A percentile compares a stretch with the other conserved stretches of the same genome.
Evolutionary conservation across 2,329 filamentous ascomycete species (phyloP).

Genomic region (Thielaviopsis punctulata): DNA sequence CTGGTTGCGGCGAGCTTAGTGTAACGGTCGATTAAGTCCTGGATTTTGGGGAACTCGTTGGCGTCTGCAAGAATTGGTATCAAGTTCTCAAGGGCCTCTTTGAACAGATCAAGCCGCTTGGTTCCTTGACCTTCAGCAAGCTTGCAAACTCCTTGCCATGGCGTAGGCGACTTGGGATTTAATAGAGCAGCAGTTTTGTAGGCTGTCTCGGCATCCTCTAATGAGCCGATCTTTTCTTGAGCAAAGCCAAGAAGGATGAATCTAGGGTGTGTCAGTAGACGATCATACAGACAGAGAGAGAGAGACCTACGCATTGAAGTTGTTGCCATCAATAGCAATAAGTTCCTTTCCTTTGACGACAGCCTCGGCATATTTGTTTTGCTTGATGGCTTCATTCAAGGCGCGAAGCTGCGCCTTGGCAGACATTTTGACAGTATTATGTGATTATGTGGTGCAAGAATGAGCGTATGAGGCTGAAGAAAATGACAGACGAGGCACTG

Average conservation of each 20-base stretch:
- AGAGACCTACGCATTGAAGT: conserved; percentile 56
- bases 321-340: conserved; percentile 54
- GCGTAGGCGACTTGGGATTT: conserved; percentile 61
- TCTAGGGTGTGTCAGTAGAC: conserved; percentile 30
- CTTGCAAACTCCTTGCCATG: conserved; percentile 78
- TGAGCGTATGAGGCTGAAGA: background rate
- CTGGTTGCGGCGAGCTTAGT: conserved; percentile 54
- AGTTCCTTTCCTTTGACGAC: conserved; percentile 51
- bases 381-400: conserved; percentile 60
- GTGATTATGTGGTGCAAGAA: background rate
- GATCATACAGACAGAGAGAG: background rate
- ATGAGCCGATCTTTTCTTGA: conserved; percentile 55
- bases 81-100: conserved; percentile 40
- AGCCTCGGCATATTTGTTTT: conserved; percentile 63
- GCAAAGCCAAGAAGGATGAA: conserved; percentile 72
- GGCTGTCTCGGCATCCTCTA: conserved; percentile 55
- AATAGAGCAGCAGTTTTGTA: conserved; percentile 57
- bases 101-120: conserved; percentile 3
- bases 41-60: conserved; percentile 45
- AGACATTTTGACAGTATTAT: conserved; percentile 27
- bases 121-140: conserved; percentile 52
- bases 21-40: conserved; percentile 63
- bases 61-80: conserved; percentile 55
- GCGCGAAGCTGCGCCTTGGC: conserved; percentile 64
- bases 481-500: background rate